Evolutionary conservation across 169 alveolate genomes (phyloP).

Genomic region (Eimeria sp.): DNA sequence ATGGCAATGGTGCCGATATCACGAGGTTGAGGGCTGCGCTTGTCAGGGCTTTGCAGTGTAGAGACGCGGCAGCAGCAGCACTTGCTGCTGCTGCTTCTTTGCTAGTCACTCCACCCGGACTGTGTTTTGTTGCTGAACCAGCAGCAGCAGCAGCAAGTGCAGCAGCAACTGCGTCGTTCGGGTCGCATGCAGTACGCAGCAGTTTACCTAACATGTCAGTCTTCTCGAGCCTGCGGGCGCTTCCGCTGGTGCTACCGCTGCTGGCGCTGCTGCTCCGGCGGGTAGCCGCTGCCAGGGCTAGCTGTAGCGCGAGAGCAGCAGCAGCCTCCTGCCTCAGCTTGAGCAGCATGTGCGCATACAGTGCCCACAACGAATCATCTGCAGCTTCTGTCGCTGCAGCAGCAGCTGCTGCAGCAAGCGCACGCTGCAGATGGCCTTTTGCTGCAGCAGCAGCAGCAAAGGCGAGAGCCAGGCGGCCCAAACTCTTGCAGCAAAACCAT

Average conservation of each 20-base stretch:
- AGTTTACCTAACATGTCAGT: conserved; percentile 2
- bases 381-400: conserved; percentile 62
- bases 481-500: conserved; percentile 62
- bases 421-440: conserved; percentile 13
- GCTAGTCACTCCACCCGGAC: not conserved
- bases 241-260: conserved; percentile 42
- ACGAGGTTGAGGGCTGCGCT: conserved; percentile 21
- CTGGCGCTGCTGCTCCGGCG: conserved; percentile 69
- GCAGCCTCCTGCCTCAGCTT: conserved; percentile 67
- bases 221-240: not conserved
- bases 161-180: conserved; percentile 43
- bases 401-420: conserved; percentile 63
- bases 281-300: conserved; percentile 47
- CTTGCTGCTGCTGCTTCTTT: conserved; percentile 68
- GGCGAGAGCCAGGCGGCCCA: conserved; percentile 53
- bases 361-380: conserved; percentile 57
- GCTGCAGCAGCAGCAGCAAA: conserved; percentile 68
- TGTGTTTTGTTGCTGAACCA: not conserved
- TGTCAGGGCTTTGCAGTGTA: conserved; percentile 43
- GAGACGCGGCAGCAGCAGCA: conserved; percentile 55
- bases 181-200: conserved; percentile 53
- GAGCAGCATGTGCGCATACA: conserved; percentile 60
- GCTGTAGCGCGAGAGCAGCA: conserved; percentile 74
- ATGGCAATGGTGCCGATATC: not conserved
- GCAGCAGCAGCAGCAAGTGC: conserved; percentile 44